These are phyloP conservation scores for Cladosporium halotolerans DNA, from an alignment of 2,329 filamentous ascomycete species.

Conservation along the genomic window DNA sequence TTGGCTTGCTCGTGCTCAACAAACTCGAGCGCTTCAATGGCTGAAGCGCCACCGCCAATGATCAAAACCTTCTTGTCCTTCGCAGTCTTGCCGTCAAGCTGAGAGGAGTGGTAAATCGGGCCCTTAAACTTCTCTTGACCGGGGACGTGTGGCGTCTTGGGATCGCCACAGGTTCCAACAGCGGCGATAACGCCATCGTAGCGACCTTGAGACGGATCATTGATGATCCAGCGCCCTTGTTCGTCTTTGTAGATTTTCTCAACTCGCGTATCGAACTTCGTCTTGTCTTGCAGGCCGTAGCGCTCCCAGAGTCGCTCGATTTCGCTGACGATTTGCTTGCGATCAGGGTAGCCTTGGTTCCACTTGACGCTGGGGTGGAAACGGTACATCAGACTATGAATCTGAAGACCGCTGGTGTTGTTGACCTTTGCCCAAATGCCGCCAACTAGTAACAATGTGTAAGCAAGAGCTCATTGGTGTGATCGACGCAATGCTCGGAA, in stretches of 20 bases:
- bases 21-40: slow-evolving; percentile 77
- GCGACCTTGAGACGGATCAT: slow-evolving; percentile 60
- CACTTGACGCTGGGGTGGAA: slow-evolving; percentile 77
- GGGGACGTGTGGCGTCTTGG: slow-evolving; percentile 56
- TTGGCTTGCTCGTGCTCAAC: slow-evolving; percentile 60
- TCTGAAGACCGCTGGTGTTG: slow-evolving; percentile 74
- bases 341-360: slow-evolving; percentile 68
- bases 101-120: slow-evolving; percentile 66
- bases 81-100: slow-evolving; percentile 65
- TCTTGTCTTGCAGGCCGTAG: slow-evolving; percentile 65
- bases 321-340: slow-evolving; percentile 67
- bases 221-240: slow-evolving; percentile 69
- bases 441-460: slow-evolving; percentile 35
- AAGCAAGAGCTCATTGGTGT: background rate
- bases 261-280: slow-evolving; percentile 64
- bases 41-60: slow-evolving; percentile 73
- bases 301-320: slow-evolving; percentile 67
- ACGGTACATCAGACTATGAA: slow-evolving; percentile 80
- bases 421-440: slow-evolving; percentile 40
- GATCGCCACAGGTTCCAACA: slow-evolving; percentile 72
- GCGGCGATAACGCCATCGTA: slow-evolving; percentile 77
- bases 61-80: slow-evolving; percentile 70
- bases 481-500: slow-evolving; percentile 30
- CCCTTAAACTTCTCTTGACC: slow-evolving; percentile 69
- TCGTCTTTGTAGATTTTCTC: slow-evolving; percentile 63